Evolutionary conservation across 208 protist species (phyloP), one percentile per base, ranked within the genome.

Genomic region (Kentomonas sorsogonicus): DNA sequence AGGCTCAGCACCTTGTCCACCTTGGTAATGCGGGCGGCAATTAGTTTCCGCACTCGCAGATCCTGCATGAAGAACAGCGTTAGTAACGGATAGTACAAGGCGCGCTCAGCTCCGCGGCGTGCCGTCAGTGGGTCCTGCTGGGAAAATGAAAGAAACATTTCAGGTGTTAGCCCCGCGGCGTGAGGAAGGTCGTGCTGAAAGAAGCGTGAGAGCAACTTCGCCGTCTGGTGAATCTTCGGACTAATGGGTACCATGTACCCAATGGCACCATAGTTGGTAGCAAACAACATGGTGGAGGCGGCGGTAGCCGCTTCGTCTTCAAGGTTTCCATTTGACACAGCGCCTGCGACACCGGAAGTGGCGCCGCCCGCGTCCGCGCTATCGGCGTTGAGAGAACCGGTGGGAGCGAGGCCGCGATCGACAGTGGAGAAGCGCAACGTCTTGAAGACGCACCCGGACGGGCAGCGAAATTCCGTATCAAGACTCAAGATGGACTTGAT

Each of bases 181-280:
- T 91, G 83, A 5, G 68, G 53, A 9, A 92, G 55, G 18, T 86
- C 81, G 10, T 51, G 77, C 57, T 93, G 73, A 30, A 95, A 50
- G 1, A 79, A 74, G 16, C 74, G 68, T 43, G 66, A 60, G 9
- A 91, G 65, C 67, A 73, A 88, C 43, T 89, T 72, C 9, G 70
- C 74, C 15, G 82, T 90, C 2, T 78, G 72, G 59, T 83, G 82
- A 15, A 79, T 71, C 58, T 90, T 75, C 18, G 83, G 79, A n/a
- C 79, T 72, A 53, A 95, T 46, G 1, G 85, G 68, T 1, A 92
- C 74, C 20, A 95, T 46, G 39, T 77, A 86, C 31, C 89, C 89
- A 18, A 95, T 57, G 48, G 91, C 89, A 25, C 89, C 89, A 56
- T 79, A 77, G 66, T 91, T 89, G 0, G 83, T 95, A 2, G 66